Evolutionary conservation across 2,329 filamentous ascomycete species (phyloP).

Genomic region (Fusarium buxicola): DNA sequence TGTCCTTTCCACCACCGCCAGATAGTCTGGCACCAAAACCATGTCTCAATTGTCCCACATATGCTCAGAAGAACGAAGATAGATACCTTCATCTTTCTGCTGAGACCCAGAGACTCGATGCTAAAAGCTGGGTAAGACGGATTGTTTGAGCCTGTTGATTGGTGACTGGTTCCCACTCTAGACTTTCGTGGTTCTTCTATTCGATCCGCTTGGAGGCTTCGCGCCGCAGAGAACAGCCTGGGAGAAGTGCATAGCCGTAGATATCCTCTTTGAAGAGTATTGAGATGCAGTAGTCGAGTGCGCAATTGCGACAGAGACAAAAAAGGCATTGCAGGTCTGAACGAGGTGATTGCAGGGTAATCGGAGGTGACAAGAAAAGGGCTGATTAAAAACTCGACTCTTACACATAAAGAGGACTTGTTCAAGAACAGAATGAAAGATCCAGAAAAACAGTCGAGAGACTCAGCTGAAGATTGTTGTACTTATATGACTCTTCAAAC

Average conservation of each 20-base stretch:
- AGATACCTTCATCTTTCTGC: constrained; percentile 44
- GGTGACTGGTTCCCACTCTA: neutral
- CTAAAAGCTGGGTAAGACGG: constrained; percentile 42
- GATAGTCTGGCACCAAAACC: constrained; percentile 48
- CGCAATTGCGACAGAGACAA: neutral
- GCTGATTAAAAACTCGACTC: no score
- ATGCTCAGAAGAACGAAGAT: constrained; percentile 45
- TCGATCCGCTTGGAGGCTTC: rapidly evolving
- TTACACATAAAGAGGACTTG: no score
- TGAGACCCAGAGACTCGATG: constrained; percentile 45
- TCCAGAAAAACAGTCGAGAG: neutral
- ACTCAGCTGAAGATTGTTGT: no score
- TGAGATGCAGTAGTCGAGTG: neutral
- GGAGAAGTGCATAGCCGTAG: neutral
- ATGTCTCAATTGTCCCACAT: constrained; percentile 50
- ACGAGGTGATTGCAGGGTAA: no score
- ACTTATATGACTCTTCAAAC: neutral
- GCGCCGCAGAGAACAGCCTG: neutral
- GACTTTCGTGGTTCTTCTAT: neutral
- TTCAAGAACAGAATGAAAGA: neutral
- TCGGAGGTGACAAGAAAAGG: no score
- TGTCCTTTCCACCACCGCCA: constrained; percentile 45
- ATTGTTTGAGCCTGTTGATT: constrained; percentile 1
- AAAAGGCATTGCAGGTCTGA: neutral
- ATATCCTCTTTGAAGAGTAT: neutral